Base-by-base conservation (phyloP, 495 filamentous ascomycete genomes). In the Mytilinidion resinicola region DNA sequence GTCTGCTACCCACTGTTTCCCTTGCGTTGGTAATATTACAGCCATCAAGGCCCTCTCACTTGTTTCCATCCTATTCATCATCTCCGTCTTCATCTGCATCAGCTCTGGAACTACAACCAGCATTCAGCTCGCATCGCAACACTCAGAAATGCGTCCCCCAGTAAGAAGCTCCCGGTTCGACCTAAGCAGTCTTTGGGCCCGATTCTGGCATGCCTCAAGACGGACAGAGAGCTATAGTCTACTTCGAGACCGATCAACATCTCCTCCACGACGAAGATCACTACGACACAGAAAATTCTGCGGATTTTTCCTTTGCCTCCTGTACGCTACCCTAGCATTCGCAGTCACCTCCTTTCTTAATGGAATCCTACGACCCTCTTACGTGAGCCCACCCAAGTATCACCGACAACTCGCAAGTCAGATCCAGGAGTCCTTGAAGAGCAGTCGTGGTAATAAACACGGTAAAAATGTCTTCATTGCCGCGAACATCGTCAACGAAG, bases 391-490 rank as follows among this genome's bases (percentile, higher is more conserved):
- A 33, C 51, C 51, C 12, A 0, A 9, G 2, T 25, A 38, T n/a
- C 37, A 38, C 15, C 17, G 1, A n/a, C 25, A 53, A 14, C 15
- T 53, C 17, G 34, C 19, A 17, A 53, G 14, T 6, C 8, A 30
- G 15, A 25, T 49, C 14, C 19, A 25, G 20, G 17, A 49, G 4
- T 49, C 46, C 9, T 14, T 12, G 7, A 9, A 14, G 8, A 30
- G 33, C 46, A 85, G 83, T 3, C 75, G 83, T 30, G 85, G 81
- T 9, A 90, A 90, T 64, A 71, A 77, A 3, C 63, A 74, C 17
- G 73, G 79, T 38, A 81, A 89, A 65, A 85, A 82, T 57, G 75
- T 90, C 15, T 90, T 87, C 67, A 87, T 91, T 57, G 84, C 84
- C 6, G 82, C 85, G 9, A 90, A 82, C 64, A 76, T 91, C 37